Evolutionary conservation across 2,329 filamentous ascomycete species (phyloP).

Genomic region (Capronia coronata): DNA sequence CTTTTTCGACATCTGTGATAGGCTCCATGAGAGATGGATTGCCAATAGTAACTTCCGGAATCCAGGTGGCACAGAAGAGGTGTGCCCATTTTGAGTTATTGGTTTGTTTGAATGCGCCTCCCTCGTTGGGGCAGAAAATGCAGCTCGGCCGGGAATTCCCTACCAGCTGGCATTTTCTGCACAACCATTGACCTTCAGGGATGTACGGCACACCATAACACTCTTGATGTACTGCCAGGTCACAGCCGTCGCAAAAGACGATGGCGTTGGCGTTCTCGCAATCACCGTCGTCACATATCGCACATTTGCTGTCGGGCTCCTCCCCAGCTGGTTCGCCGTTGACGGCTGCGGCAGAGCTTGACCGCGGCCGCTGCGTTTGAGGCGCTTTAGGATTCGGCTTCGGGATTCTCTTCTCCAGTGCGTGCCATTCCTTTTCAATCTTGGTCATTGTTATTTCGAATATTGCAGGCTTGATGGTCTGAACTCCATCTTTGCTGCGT

Average conservation of each 20-base stretch:
- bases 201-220: conserved; percentile 99
- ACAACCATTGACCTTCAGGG: conserved; percentile 96
- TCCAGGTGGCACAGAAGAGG: conserved; percentile 95
- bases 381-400: conserved; percentile 95
- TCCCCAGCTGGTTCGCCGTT: conserved; percentile 87
- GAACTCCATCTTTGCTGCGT: conserved; percentile 66
- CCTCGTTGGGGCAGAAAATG: conserved; percentile 96
- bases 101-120: conserved; percentile 97
- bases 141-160: conserved; percentile 88
- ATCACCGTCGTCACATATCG: conserved; percentile 97
- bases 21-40: conserved; percentile 98
- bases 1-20: conserved; percentile 95
- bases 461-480: conserved; percentile 81
- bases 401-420: conserved; percentile 89
- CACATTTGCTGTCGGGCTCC: conserved; percentile 94
- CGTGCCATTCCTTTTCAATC: conserved; percentile 98
- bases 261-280: conserved; percentile 99
- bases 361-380: conserved; percentile 85
- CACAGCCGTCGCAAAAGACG: conserved; percentile 97
- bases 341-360: conserved; percentile 88
- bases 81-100: conserved; percentile 96
- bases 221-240: conserved; percentile 95
- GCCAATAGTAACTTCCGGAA: conserved; percentile 89
- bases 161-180: conserved; percentile 91
- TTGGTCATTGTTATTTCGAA: conserved; percentile 98